Evolutionary conservation across 441 rosid genomes (phyloP).

Genomic region (Capsella rubella): DNA sequence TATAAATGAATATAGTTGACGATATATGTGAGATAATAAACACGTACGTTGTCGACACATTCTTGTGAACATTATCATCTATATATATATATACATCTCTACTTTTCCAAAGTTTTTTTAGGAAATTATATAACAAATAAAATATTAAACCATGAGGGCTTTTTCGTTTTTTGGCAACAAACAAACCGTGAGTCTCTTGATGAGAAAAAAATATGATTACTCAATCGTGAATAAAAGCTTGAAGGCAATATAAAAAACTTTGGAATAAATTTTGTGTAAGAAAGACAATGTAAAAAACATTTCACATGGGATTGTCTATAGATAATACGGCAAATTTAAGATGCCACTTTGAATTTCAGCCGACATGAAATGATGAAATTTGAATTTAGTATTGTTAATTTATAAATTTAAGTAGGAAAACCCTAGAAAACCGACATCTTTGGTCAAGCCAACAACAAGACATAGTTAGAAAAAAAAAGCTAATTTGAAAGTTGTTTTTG

Average conservation of each 20-base stretch:
- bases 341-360: conserved; percentile 37
- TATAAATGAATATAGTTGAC: not conserved
- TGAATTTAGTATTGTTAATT: conserved; percentile 23
- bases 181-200: conserved; percentile 11
- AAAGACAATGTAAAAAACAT: conserved; percentile 31
- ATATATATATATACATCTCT: not conserved
- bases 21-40: not conserved
- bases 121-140: not conserved
- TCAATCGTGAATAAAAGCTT: conserved; percentile 10
- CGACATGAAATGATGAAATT: conserved; percentile 46
- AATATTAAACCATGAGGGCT: not conserved
- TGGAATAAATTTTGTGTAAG: conserved; percentile 18
- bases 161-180: not conserved
- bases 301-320: conserved; percentile 43
- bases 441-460: conserved; percentile 28
- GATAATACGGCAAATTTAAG: conserved; percentile 34
- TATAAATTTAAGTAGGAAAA: conserved; percentile 7
- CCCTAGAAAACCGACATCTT: conserved; percentile 40
- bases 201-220: not conserved
- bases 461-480: not conserved
- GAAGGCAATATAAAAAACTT: not conserved
- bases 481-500: not conserved
- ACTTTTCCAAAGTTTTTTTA: not conserved
- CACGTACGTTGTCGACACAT: not conserved
- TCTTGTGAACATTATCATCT: not conserved